Evolutionary conservation across 2,329 filamentous ascomycete species (phyloP).

Genomic region (Diaporthe citri): DNA sequence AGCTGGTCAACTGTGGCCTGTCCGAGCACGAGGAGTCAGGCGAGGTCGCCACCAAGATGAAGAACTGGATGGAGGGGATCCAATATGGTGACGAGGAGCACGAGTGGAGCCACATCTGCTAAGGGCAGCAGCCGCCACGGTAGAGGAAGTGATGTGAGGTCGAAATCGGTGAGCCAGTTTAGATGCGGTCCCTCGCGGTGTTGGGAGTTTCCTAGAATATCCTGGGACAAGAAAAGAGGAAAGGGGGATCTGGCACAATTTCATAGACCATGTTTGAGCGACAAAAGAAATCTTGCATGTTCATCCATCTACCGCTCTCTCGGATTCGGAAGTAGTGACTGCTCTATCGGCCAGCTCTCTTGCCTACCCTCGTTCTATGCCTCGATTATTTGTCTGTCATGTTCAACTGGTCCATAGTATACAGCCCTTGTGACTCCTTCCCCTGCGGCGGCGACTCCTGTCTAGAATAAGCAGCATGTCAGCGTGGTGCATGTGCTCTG

Average conservation of each 20-base stretch:
- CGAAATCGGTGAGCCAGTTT: background rate
- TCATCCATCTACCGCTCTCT: constrained; percentile 19
- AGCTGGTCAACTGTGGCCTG: constrained; percentile 85
- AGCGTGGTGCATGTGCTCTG: background rate
- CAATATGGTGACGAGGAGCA: constrained; percentile 96
- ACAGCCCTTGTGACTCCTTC: constrained; percentile 5
- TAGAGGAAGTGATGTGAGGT: background rate
- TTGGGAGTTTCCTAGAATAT: background rate
- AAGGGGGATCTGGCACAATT: background rate
- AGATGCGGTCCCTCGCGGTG: background rate
- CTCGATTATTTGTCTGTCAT: constrained; percentile 19
- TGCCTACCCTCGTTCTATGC: constrained; percentile 33
- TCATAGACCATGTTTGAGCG: constrained; percentile 26
- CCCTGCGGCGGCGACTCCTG: constrained; percentile 4
- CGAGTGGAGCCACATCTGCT: constrained; percentile 81
- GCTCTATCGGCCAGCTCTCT: constrained; percentile 32
- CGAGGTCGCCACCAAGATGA: constrained; percentile 86
- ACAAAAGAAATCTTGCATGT: constrained; percentile 38
- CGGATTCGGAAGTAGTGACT: constrained; percentile 15
- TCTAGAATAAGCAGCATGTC: constrained; percentile 26
- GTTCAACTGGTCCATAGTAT: constrained; percentile 8
- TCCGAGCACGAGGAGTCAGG: constrained; percentile 87
- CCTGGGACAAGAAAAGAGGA: background rate
- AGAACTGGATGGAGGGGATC: constrained; percentile 95
- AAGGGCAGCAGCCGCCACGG: constrained; percentile 29